phyloP scores from a whole-genome alignment of 441 rosid genomes.

The Mallotus japonicus region DNA sequence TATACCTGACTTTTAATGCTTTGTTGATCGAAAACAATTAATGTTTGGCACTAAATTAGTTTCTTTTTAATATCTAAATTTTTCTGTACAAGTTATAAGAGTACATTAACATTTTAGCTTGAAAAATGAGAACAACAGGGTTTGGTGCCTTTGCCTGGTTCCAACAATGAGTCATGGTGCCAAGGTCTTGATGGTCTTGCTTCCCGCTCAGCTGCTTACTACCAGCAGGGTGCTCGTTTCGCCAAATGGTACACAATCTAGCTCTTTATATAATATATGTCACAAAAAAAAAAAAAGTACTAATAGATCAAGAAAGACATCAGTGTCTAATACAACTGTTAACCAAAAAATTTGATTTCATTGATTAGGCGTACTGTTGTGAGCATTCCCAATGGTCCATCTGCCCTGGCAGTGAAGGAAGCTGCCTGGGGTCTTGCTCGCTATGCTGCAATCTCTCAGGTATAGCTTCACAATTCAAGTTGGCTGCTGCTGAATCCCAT shows the following conservation, averaged over 20 bases:
- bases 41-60: too few relatives aligned
- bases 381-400: constrained; percentile 96
- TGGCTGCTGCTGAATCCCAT: too few relatives aligned
- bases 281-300: not conserved
- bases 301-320: not conserved
- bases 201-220: constrained; percentile 89
- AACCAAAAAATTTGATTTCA: not conserved
- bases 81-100: too few relatives aligned
- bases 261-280: not conserved
- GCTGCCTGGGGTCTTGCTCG: constrained; percentile 99
- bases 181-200: constrained; percentile 95
- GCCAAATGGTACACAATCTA: constrained; percentile 72
- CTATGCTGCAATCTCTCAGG: constrained; percentile 90
- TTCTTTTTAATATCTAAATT: too few relatives aligned
- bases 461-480: constrained; percentile 7
- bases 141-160: constrained; percentile 83
- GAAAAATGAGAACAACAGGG: constrained; percentile 49
- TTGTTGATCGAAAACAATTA: too few relatives aligned
- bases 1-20: too few relatives aligned
- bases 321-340: not conserved
- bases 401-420: constrained; percentile 90
- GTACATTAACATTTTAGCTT: not conserved
- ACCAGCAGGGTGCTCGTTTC: constrained; percentile 94
- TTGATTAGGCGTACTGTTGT: constrained; percentile 84
- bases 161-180: constrained; percentile 94